Percentiles rank a stretch among this genome's conserved stretches.
Conservation (phyloP, 306 rosid species). For the Inga oerstediana region DNA sequence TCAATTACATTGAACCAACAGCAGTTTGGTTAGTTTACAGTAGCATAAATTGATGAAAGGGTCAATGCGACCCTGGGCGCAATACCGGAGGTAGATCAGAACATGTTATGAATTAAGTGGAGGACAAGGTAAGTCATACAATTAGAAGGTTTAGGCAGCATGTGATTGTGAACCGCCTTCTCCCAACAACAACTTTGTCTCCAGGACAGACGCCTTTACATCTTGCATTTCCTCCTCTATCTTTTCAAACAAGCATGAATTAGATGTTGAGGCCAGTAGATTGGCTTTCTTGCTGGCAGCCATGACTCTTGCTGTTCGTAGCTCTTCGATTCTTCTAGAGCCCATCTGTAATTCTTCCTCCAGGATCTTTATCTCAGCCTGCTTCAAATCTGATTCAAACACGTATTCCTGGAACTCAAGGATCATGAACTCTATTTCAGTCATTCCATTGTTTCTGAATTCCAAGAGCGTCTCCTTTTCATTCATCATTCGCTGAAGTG, state of each 20-base stretch:
- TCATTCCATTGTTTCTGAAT: slow-evolving; percentile 39
- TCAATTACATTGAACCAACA: neutral
- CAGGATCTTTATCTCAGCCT: slow-evolving; percentile 49
- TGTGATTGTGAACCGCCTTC: slow-evolving; percentile 49
- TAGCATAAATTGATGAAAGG: neutral
- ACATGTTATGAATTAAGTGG: neutral
- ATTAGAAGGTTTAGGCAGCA: slow-evolving; percentile 38
- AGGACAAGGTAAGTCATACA: slow-evolving; percentile 21
- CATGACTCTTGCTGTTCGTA: slow-evolving; percentile 44
- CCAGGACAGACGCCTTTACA: slow-evolving; percentile 52
- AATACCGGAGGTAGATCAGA: neutral
- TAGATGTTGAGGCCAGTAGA: slow-evolving; percentile 45
- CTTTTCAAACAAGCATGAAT: slow-evolving; percentile 50
- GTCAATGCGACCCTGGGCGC: neutral
- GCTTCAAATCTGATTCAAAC: slow-evolving; percentile 50
- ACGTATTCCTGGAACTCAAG: slow-evolving; percentile 44
- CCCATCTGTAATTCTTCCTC: slow-evolving; percentile 66
- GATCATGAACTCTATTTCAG: slow-evolving; percentile 42
- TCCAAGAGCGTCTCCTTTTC: slow-evolving; percentile 53
- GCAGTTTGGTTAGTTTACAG: neutral
- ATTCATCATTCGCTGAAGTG: slow-evolving; percentile 42
- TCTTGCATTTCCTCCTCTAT: slow-evolving; percentile 58
- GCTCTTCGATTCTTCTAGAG: slow-evolving; percentile 47
- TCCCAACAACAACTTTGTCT: slow-evolving; percentile 61
- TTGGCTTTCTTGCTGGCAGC: slow-evolving; percentile 48